Percentiles rank a stretch among this genome's conserved stretches.
phyloP scores from a whole-genome alignment of 2,329 filamentous ascomycete genomes.

The Botryosphaeria dothidea region DNA sequence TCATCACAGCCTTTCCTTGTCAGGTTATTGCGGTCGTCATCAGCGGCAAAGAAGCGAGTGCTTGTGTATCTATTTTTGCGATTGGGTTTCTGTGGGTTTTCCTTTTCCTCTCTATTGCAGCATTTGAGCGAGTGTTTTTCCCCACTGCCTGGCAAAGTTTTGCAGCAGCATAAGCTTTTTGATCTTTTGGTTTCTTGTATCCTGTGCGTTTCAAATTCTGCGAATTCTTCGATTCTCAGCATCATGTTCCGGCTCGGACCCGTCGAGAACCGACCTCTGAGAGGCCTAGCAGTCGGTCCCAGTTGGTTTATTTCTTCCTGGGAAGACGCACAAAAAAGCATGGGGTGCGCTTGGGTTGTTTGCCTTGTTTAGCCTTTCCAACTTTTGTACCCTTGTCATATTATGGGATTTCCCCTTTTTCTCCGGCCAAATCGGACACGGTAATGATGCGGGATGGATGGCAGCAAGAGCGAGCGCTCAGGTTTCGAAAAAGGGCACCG shows the following conservation, averaged over 20 bases:
- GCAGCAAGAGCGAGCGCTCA: not conserved
- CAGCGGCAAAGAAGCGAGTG: constrained; percentile 9
- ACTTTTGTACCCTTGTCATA: constrained; percentile 7
- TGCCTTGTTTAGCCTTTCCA: constrained; percentile 2
- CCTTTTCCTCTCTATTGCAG: not conserved
- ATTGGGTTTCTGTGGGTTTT: constrained; percentile 1
- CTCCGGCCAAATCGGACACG: not conserved
- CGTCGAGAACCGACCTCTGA: not conserved
- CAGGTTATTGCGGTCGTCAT: not conserved
- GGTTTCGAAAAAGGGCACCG: not conserved
- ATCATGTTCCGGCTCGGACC: constrained; percentile 1
- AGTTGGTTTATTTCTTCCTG: not conserved
- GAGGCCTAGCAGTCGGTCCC: not conserved
- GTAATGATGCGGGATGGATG: constrained; percentile 5
- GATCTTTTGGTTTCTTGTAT: not conserved
- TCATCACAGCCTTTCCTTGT: not conserved
- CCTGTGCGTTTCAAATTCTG: not conserved
- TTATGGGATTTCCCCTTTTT: not conserved
- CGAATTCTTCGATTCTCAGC: constrained; percentile 5
- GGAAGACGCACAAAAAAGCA: constrained; percentile 2
- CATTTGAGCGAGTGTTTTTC: constrained; percentile 19
- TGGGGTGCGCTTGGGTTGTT: constrained; percentile 9
- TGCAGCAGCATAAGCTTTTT: constrained; percentile 8
- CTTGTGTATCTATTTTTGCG: constrained; percentile 15
- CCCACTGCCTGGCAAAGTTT: not conserved